phyloP scores from a whole-genome alignment of 176 grass and related monocot species.

The Avena atlantica region DNA sequence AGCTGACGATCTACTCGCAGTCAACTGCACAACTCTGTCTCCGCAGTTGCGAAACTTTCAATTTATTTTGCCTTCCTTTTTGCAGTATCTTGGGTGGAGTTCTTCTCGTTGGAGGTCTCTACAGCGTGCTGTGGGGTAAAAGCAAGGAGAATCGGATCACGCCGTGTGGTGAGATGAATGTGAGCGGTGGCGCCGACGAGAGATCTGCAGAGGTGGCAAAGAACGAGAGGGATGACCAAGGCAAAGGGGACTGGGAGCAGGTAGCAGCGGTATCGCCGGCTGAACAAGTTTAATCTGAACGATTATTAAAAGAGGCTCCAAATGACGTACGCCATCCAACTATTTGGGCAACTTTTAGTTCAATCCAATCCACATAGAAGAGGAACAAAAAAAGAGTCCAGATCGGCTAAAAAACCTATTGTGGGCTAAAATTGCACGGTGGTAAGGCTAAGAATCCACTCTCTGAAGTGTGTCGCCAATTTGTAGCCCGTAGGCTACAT shows the following conservation, averaged over 20 bases:
- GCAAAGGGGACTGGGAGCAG: not conserved
- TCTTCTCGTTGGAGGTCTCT: constrained; percentile 64
- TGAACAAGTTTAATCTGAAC: not conserved
- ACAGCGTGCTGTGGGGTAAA: constrained; percentile 72
- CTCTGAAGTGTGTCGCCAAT: not conserved
- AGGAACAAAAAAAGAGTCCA: not conserved
- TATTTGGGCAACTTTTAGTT: not conserved
- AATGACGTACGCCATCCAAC: not conserved
- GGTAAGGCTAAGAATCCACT: not conserved
- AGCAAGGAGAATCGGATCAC: constrained; percentile 30
- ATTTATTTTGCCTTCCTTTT: not conserved
- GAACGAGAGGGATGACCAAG: not conserved
- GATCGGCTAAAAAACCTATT: not conserved
- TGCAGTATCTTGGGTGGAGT: constrained; percentile 66
- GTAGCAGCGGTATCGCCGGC: not conserved
- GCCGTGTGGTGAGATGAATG: not conserved
- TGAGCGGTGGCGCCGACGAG: not conserved
- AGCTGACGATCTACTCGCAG: not conserved
- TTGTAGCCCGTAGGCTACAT: not conserved
- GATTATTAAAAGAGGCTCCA: not conserved
- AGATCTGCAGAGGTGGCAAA: not conserved
- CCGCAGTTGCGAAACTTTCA: not conserved
- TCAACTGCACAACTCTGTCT: no score
- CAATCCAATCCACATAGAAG: not conserved
- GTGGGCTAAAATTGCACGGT: not conserved